phyloP scores from a whole-genome alignment of 2,329 filamentous ascomycete species.

The Zymoseptoria brevis region DNA sequence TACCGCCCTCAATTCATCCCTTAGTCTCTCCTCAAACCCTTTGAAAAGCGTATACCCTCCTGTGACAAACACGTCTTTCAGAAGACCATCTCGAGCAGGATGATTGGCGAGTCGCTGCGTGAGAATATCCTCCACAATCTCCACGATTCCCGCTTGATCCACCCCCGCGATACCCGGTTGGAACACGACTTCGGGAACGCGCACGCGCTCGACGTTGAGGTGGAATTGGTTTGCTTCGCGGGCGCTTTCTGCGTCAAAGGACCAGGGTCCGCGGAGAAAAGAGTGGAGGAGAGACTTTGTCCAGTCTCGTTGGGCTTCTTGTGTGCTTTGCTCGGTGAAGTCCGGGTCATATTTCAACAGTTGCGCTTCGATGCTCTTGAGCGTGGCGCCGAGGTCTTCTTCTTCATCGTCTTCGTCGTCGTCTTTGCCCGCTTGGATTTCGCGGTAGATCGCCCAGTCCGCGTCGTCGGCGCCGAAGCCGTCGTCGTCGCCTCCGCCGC shows the following conservation, averaged over 20 bases:
- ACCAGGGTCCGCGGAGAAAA: constrained; percentile 78
- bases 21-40: constrained; percentile 76
- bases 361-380: constrained; percentile 74
- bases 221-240: constrained; percentile 81
- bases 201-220: constrained; percentile 98
- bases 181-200: constrained; percentile 98
- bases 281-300: constrained; percentile 84
- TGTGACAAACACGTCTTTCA: constrained; percentile 85
- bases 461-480: constrained; percentile 95
- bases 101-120: constrained; percentile 61
- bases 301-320: constrained; percentile 91
- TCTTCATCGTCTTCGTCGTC: constrained; percentile 93
- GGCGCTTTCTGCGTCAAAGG: constrained; percentile 73
- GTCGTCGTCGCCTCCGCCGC: constrained; percentile 89
- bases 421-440: constrained; percentile 82
- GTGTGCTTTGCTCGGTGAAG: constrained; percentile 87
- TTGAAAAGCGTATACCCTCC: constrained; percentile 85
- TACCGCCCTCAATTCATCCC: constrained; percentile 62
- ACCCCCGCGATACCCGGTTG: constrained; percentile 96
- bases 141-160: constrained; percentile 88
- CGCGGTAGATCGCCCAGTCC: constrained; percentile 95
- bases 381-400: constrained; percentile 66
- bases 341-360: constrained; percentile 77
- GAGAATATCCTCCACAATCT: constrained; percentile 85
- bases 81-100: constrained; percentile 56